Evolutionary conservation across 2,329 filamentous ascomycete species (phyloP), one percentile per base, ranked within the genome.

Genomic region (Lachnellula hyalina): DNA sequence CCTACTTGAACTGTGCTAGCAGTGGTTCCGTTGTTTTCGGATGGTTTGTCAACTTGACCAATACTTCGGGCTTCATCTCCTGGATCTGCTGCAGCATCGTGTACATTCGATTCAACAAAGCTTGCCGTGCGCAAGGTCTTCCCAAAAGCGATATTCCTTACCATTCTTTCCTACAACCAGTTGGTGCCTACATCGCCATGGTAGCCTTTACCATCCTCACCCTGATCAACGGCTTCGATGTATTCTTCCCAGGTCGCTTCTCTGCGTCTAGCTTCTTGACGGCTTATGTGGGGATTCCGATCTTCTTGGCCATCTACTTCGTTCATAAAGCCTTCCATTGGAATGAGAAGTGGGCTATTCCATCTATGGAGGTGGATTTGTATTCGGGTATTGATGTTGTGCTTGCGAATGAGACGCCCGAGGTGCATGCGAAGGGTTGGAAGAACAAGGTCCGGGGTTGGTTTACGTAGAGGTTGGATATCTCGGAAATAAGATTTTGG

Each of bases 211-310:
- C 68, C 1, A 72, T 83, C 50, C 72, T 86, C 17, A 72, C 73
- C 3, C 67, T 86, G 2, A 75, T 85, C 65, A 86, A 86, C 56
- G 85, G 84, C 1, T 87, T 87, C 65, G 77, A 78, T 38, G 80
- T 83, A 3, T 87, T 87, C 66, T 84, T 82, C 68, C 77, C 80
- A 0, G 73, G 74, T 4, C 73, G 81, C 17, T 87, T 80, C 77
- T 76, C 74, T 11, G 75, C 75, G 0, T 74, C 72, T 19, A 74
- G 69, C 48, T 87, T 87, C 63, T 71, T 86, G 25, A 84, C 83
- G 0, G 76, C 81, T 0, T 87, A 87, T 62, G 77, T 86, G n/a
- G 83, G 83, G 8, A 80, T 87, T 48, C 82, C 82, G 0, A 77
- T 84, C 17, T 87, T 87, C 65, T 62, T 80, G 12, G 54, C 71